Percentiles rank a stretch among this genome's conserved stretches.
These are phyloP conservation scores for Phlebiopsis gigantea DNA, from an alignment of 768 basidiomycete genomes.

Conservation along the genomic window DNA sequence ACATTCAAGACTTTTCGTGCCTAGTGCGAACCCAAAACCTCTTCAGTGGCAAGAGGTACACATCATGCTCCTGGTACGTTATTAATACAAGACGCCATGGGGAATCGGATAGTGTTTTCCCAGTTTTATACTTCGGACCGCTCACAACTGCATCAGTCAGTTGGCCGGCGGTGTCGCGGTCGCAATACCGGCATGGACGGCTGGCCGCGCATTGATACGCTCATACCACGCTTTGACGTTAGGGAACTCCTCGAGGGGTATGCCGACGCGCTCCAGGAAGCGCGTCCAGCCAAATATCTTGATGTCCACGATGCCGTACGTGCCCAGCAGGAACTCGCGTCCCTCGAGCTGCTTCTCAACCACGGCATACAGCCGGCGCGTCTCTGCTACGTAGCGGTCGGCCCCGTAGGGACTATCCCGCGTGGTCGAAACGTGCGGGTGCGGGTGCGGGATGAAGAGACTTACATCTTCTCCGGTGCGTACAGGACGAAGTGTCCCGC, in stretches of 20 bases:
- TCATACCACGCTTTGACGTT: not conserved
- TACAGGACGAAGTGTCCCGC: constrained; percentile 17
- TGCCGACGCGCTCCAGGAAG: not conserved
- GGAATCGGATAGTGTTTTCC: no score
- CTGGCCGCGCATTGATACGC: not conserved
- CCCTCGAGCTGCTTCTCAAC: constrained; percentile 65
- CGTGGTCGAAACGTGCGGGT: not conserved
- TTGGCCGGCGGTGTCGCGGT: not conserved
- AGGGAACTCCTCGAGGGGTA: not conserved
- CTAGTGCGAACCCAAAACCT: no score
- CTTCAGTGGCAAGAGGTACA: no score
- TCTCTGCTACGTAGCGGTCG: constrained; percentile 73
- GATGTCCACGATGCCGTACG: constrained; percentile 66
- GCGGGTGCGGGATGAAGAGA: not conserved
- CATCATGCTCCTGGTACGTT: no score
- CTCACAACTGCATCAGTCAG: no score
- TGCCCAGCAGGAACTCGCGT: constrained; percentile 77
- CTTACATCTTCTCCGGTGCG: constrained; percentile 12
- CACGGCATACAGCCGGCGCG: constrained; percentile 77
- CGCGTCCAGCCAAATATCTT: constrained; percentile 61
- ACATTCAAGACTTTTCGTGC: no score
- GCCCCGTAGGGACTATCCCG: constrained; percentile 44
- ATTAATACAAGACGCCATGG: no score
- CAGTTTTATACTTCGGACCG: no score
- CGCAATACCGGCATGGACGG: not conserved